phyloP scores from a whole-genome alignment of 768 basidiomycete species.

The Glaciozyma antarctica region DNA sequence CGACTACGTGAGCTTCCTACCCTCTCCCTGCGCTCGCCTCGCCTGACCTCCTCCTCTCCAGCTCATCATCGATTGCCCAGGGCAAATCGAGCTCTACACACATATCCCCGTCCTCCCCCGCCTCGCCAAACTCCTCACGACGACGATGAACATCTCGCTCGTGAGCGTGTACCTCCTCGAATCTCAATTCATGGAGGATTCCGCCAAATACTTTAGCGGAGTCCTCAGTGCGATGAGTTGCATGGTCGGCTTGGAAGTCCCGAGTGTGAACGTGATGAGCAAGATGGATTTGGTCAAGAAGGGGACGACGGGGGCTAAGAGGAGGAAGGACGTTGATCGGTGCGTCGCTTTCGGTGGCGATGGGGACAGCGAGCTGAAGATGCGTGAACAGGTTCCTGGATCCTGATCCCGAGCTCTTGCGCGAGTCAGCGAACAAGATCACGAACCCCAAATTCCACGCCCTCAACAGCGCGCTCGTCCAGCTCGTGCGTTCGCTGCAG shows the following conservation, averaged over 20 bases:
- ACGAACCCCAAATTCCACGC: conserved; percentile 78
- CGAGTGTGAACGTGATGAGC: conserved; percentile 96
- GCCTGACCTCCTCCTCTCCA: background rate
- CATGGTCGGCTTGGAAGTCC: conserved; percentile 95
- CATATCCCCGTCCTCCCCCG: conserved; percentile 94
- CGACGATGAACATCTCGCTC: conserved; percentile 65
- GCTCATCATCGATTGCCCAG: conserved; percentile 80
- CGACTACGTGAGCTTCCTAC: conserved; percentile 56
- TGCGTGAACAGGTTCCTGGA: conserved; percentile 63
- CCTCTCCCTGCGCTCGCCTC: background rate
- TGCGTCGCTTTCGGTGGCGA: conserved; percentile 38
- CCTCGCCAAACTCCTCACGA: conserved; percentile 60
- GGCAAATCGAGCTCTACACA: conserved; percentile 97
- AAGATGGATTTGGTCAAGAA: conserved; percentile 87
- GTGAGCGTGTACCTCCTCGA: conserved; percentile 89
- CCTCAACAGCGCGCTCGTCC: conserved; percentile 88
- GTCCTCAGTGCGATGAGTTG: conserved; percentile 97
- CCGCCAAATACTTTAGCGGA: conserved; percentile 95
- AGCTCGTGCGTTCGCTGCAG: conserved; percentile 55
- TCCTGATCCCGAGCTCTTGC: conserved; percentile 81
- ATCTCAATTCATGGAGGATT: conserved; percentile 99
- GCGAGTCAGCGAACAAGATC: conserved; percentile 43
- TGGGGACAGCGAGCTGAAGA: background rate
- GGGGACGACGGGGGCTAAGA: conserved; percentile 34
- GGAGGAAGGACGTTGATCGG: conserved; percentile 73